Evolutionary conservation across 768 basidiomycete genomes (phyloP).

Genomic region (Russula sp.): DNA sequence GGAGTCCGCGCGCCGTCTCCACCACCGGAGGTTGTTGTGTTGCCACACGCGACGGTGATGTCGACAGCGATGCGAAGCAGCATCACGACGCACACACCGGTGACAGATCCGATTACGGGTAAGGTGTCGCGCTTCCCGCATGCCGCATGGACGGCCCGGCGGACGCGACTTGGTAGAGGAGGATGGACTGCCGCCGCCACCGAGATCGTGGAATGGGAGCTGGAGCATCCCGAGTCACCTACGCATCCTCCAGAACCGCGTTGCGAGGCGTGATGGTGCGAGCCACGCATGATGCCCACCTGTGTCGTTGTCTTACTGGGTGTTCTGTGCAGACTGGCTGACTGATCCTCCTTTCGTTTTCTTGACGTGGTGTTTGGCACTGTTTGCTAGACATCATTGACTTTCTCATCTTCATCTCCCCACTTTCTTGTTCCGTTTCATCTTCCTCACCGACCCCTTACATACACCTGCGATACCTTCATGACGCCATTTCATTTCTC

Average conservation of each 20-base stretch:
- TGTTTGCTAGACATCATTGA: neutral
- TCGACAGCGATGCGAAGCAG: slow-evolving; percentile 30
- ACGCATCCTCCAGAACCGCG: slow-evolving; percentile 16
- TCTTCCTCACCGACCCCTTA: too few relatives aligned
- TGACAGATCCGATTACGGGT: slow-evolving; percentile 33
- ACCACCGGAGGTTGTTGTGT: slow-evolving; percentile 21
- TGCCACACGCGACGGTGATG: slow-evolving; percentile 23
- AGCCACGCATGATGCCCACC: slow-evolving; percentile 10
- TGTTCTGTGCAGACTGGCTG: neutral
- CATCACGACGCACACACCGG: slow-evolving; percentile 29
- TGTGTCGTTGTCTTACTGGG: neutral
- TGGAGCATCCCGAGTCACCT: slow-evolving; percentile 21
- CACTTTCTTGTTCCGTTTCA: too few relatives aligned
- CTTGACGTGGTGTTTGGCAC: neutral
- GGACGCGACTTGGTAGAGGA: slow-evolving; percentile 10
- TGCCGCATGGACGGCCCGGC: slow-evolving; percentile 20
- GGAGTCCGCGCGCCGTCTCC: slow-evolving; percentile 27
- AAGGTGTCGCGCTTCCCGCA: slow-evolving; percentile 29
- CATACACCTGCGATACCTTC: neutral
- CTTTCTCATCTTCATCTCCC: neutral
- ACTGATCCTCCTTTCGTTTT: neutral
- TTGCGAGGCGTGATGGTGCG: slow-evolving; percentile 1
- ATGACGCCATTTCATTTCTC: neutral
- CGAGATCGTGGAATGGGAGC: slow-evolving; percentile 12
- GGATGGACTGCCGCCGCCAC: neutral